Evolutionary conservation across 306 rosid genomes (phyloP), one percentile per base, ranked within the genome.

Genomic region (Fragaria vesca): DNA sequence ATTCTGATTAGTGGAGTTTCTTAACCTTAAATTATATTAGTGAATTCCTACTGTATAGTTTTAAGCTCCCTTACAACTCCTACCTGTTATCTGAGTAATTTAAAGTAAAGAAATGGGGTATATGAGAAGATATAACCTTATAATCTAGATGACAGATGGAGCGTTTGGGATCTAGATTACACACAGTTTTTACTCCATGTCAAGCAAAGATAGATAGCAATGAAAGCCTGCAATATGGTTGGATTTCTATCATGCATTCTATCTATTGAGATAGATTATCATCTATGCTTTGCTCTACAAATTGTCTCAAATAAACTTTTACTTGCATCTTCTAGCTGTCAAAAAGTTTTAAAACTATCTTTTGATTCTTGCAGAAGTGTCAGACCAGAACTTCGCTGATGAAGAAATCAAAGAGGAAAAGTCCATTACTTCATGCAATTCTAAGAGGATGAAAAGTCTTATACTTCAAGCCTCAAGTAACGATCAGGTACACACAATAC

Each of bases 311-410:
- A 30, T 47, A 46, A 3, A 46, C 32, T 45, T 45, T 20, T 57
- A 16, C 18, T 11, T 30, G 5, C 43, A 50, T 66, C 30, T 36
- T 76, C 40, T 52, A 76, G 18, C 60, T 80, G 46, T 12, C 45
- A 42, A 17, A 48, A 47, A 42, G 8, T 63, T 2, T 2, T 73
- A 26, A 26, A 45, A 47, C 58, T 13, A 12, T 12, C 20, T 48
- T 10, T 75, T 36, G 36, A 38, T 51, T 67, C 45, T 57, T 81
- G 81, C 86, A 92, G 97, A 92, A 77, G 82, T 87, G 78, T 87
- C 97, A 5, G 97, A 83, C 83, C 97, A 92, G 79, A 92, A 92
- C 75, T 92, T 92, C 34, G 89, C 81, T 63, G 96, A 85, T 36
- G 97, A 87, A 60, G 88, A 80, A 20, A 82, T 66, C 54, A 80